Evolutionary conservation across 208 protist species (phyloP).

Genomic region (Entamoeba histolytica): DNA sequence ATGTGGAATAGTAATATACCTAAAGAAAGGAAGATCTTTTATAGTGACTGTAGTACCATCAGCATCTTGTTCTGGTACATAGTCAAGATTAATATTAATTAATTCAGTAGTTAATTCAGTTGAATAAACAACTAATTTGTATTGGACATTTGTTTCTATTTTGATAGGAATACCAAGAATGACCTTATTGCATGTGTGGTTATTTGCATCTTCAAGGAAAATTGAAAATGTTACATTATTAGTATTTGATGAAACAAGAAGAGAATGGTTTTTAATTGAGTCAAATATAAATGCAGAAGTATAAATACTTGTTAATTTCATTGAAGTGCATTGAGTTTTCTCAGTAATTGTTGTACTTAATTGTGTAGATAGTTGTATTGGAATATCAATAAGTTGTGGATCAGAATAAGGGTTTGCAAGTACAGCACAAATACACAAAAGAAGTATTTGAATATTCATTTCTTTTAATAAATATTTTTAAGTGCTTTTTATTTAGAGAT

Average conservation of each 20-base stretch:
- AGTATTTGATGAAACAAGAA: not conserved
- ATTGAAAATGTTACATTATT: not conserved
- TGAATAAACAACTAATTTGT: not conserved
- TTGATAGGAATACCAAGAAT: not conserved
- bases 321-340: not conserved
- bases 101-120: not conserved
- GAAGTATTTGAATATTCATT: too few relatives aligned
- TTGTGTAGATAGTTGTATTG: not conserved
- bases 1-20: not conserved
- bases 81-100: not conserved
- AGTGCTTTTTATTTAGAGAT: too few relatives aligned
- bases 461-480: too few relatives aligned
- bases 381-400: not conserved
- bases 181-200: not conserved
- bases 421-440: too few relatives aligned
- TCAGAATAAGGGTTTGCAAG: not conserved
- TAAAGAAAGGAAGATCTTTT: not conserved
- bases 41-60: not conserved
- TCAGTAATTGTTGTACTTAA: not conserved
- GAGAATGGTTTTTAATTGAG: not conserved
- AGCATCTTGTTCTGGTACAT: not conserved
- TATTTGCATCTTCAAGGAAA: not conserved
- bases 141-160: not conserved
- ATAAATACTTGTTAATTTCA: not conserved
- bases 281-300: not conserved